Conservation (phyloP, 768 basidiomycete species). For the Serendipita sp. region DNA sequence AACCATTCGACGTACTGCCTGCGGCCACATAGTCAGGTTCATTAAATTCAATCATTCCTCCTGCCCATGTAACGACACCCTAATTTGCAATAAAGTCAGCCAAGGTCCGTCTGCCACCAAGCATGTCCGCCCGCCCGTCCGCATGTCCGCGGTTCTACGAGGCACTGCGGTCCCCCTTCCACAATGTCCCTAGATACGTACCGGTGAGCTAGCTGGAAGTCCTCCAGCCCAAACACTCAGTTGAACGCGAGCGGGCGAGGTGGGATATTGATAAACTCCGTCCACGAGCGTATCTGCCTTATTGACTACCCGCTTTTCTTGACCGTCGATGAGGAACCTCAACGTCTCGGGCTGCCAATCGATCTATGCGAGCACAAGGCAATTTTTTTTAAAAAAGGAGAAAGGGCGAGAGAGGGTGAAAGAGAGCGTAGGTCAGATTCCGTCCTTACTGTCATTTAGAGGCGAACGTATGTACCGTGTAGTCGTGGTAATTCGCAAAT, state of each 20-base stretch:
- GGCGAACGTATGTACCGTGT: constrained; percentile 29
- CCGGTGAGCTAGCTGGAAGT: constrained; percentile 23
- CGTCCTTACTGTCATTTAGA: not conserved
- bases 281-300: constrained; percentile 38
- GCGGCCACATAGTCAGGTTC: constrained; percentile 62
- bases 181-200: constrained; percentile 16
- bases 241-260: constrained; percentile 66
- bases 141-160: not conserved
- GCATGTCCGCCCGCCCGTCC: not conserved
- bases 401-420: not conserved
- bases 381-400: not conserved
- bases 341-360: constrained; percentile 63
- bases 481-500: constrained; percentile 56
- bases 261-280: constrained; percentile 50
- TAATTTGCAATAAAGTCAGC: constrained; percentile 14
- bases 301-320: constrained; percentile 49
- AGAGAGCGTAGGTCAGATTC: not conserved
- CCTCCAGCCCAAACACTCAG: constrained; percentile 17
- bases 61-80: constrained; percentile 67
- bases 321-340: constrained; percentile 54
- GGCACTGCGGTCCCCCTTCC: not conserved
- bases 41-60: constrained; percentile 68
- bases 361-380: constrained; percentile 28
- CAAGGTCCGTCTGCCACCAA: not conserved
- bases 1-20: constrained; percentile 21